Evolutionary conservation across 78 protist genomes (phyloP).

Genomic region (Guillardia theta): DNA sequence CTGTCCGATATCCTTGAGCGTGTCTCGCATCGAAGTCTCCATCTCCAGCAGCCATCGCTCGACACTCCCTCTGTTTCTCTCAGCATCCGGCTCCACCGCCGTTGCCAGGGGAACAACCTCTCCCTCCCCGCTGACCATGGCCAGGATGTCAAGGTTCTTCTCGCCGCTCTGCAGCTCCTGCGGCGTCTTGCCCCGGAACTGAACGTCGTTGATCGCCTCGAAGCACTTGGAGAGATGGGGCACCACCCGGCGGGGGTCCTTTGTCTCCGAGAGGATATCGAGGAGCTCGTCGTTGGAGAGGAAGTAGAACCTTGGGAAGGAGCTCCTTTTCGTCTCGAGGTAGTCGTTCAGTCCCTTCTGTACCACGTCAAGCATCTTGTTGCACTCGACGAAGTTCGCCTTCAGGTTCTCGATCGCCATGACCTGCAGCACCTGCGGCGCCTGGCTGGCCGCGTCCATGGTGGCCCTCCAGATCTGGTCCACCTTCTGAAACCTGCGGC

Average conservation of each 20-base stretch:
- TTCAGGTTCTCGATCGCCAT: conserved; percentile 37
- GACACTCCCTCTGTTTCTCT: conserved; percentile 43
- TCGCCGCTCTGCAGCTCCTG: not conserved
- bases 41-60: conserved; percentile 81
- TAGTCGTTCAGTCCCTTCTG: conserved; percentile 70
- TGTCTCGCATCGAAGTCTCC: conserved; percentile 47
- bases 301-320: conserved; percentile 73
- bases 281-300: conserved; percentile 72
- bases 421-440: not conserved
- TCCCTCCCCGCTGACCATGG: not conserved
- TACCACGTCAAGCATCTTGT: conserved; percentile 51
- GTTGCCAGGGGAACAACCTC: not conserved
- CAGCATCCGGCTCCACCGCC: not conserved
- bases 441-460: not conserved
- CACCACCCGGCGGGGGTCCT: conserved; percentile 64
- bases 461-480: conserved; percentile 60
- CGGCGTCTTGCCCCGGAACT: not conserved
- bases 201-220: conserved; percentile 34
- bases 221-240: conserved; percentile 41
- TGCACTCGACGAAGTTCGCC: conserved; percentile 58
- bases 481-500: conserved; percentile 61
- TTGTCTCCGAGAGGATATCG: conserved; percentile 72
- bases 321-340: conserved; percentile 66
- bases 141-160: not conserved
- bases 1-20: conserved; percentile 61